phyloP scores from a whole-genome alignment of 768 basidiomycete genomes.

The Mycena alexandri region DNA sequence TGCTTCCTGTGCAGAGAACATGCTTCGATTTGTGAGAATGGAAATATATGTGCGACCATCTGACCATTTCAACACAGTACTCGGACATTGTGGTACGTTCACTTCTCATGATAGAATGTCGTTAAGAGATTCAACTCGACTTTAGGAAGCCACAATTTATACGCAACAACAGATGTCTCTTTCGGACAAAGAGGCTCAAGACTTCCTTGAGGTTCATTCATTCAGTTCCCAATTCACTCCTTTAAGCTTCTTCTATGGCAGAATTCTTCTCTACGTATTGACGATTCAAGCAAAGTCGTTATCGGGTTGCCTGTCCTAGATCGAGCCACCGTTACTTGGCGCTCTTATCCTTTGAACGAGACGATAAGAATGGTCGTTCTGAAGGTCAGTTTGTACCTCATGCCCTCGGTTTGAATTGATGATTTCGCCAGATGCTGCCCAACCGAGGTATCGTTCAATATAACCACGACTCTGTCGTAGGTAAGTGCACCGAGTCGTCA shows the following conservation, averaged over 20 bases:
- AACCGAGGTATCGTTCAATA: conserved; percentile 50
- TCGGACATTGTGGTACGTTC: conserved; percentile 53
- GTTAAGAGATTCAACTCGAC: background rate
- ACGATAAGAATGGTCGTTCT: conserved; percentile 53
- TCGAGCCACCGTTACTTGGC: conserved; percentile 48
- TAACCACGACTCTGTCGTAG: conserved; percentile 34
- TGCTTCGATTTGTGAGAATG: conserved; percentile 51
- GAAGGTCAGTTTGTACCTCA: conserved; percentile 42
- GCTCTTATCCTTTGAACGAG: conserved; percentile 60
- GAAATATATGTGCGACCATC: conserved; percentile 32
- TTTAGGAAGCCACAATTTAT: conserved; percentile 59
- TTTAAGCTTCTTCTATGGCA: conserved; percentile 38
- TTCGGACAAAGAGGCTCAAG: conserved; percentile 55
- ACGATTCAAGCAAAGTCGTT: conserved; percentile 54
- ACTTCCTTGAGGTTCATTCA: conserved; percentile 58
- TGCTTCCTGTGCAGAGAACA: conserved; percentile 50
- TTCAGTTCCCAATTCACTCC: background rate
- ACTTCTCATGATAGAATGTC: background rate
- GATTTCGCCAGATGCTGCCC: conserved; percentile 55
- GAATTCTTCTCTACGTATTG: conserved; percentile 57
- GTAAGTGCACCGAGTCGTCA: conserved; percentile 22
- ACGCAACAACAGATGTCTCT: conserved; percentile 57
- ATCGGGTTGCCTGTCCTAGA: conserved; percentile 59
- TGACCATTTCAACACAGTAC: conserved; percentile 43
- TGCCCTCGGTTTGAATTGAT: background rate